Evolutionary conservation across 139 green algal genomes (phyloP).

Genomic region (Chlorella sp.): DNA sequence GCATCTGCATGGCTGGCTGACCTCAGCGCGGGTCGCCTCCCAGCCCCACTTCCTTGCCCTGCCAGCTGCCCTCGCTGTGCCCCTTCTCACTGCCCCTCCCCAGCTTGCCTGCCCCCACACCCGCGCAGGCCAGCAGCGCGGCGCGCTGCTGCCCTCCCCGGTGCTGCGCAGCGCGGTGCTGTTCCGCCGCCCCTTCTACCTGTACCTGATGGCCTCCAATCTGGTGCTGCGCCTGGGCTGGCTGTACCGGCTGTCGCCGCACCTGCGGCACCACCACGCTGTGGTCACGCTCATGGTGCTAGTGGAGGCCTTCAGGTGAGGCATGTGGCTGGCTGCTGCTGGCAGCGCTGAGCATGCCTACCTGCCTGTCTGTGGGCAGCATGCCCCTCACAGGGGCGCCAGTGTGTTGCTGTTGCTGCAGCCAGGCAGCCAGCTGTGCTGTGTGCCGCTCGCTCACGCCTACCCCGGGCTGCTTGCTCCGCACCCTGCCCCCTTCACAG

Average conservation of each 20-base stretch:
- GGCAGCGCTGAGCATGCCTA: too few relatives aligned
- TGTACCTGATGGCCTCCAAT: conserved; percentile 82
- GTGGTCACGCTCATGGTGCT: conserved; percentile 71
- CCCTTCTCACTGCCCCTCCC: background rate
- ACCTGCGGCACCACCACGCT: conserved; percentile 69
- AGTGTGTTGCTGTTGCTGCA: too few relatives aligned
- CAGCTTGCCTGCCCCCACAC: background rate
- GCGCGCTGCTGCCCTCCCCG: conserved; percentile 36
- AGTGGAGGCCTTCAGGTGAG: conserved; percentile 56
- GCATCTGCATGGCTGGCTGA: too few relatives aligned
- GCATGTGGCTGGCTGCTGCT: too few relatives aligned
- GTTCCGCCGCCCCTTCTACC: conserved; percentile 56
- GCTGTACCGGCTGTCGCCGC: conserved; percentile 89
- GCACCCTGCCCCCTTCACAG: conserved; percentile 36
- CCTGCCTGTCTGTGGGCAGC: too few relatives aligned
- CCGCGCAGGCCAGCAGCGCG: background rate
- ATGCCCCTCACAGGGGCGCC: too few relatives aligned
- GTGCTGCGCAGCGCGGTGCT: conserved; percentile 54
- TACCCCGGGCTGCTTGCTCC: too few relatives aligned
- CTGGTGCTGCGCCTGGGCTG: conserved; percentile 83
- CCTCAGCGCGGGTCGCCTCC: too few relatives aligned
- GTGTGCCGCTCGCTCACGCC: too few relatives aligned
- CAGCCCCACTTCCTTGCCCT: too few relatives aligned
- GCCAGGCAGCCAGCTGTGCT: too few relatives aligned
- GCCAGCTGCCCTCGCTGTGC: too few relatives aligned